Evolutionary conservation across 192 early-diverging fungal genomes (phyloP), one percentile per base, ranked within the genome.

Genomic region (Rhizoclosmatium globosum): DNA sequence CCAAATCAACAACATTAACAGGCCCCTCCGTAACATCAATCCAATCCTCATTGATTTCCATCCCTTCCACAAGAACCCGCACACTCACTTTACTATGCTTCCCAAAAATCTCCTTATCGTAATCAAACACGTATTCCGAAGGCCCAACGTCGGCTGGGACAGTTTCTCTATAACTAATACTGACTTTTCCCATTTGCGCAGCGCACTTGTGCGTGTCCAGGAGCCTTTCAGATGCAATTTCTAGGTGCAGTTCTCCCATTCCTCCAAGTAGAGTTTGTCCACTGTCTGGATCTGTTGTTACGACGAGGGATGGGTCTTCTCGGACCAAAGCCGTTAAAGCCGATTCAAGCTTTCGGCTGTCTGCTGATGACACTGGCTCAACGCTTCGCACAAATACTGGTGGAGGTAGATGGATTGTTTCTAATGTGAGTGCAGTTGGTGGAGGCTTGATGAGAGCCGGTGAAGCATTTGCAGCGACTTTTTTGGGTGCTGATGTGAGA

Each of bases 221-320:
- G 38, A 99, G 82, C n/a, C 96, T 83, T 46, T 95, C 95, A 53
- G 91, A 91, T 13, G 95, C 90, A 17, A 98, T 93, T 73, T 98
- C 97, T 43, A 98, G 80, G 80, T 98, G 97, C 65, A 98, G 86
- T 76, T 97, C 97, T 4, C 97, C 97, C 95, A 97, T 96, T 0
- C 96, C 97, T 77, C 93, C 91, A 3, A 98, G 79, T 64, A 97
- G 77, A 21, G 90, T 93, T 79, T 98, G 97, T 0, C 96, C 95
- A 1, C 94, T 95, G 65, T 97, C 97, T 57, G 89, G 88, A 77
- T 97, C 92, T 7, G 83, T 84, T 17, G 87, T 73, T 15, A 95
- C 82, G 66, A 88, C 90, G 38, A 98, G 77, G 1, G 94, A 95
- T 2, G 97, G 97, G 65, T 98, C 97, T 83, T 98, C 97, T 3